Evolutionary conservation across 192 early-diverging fungal genomes (phyloP).

Genomic region (Linderina pennispora): DNA sequence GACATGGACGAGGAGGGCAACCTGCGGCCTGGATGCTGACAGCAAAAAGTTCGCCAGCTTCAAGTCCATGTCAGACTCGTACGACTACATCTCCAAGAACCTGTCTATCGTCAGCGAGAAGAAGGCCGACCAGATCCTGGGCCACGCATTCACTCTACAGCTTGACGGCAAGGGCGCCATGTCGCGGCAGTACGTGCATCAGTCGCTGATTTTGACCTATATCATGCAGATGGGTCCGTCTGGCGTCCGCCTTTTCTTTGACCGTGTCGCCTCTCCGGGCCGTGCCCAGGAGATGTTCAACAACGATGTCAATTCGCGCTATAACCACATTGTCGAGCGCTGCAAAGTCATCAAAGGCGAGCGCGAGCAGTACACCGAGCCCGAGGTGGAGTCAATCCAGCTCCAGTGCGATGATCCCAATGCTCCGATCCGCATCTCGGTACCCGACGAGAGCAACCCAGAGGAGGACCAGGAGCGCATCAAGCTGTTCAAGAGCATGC

Average conservation of each 20-base stretch:
- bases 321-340: slow-evolving; percentile 70
- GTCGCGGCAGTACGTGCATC: slow-evolving; percentile 71
- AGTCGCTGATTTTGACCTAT: slow-evolving; percentile 82
- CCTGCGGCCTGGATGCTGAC: slow-evolving; percentile 47
- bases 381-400: slow-evolving; percentile 61
- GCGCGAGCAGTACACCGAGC: slow-evolving; percentile 40
- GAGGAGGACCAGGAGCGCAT: slow-evolving; percentile 53
- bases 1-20: slow-evolving; percentile 57
- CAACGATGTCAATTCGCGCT: slow-evolving; percentile 81
- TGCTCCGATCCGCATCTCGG: slow-evolving; percentile 61
- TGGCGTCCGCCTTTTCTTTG: slow-evolving; percentile 81
- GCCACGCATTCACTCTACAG: slow-evolving; percentile 73
- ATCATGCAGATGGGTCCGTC: slow-evolving; percentile 73
- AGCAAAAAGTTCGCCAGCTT: slow-evolving; percentile 55
- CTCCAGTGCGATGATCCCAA: slow-evolving; percentile 65
- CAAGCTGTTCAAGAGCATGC: slow-evolving; percentile 66
- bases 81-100: slow-evolving; percentile 63
- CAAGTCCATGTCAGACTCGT: slow-evolving; percentile 53
- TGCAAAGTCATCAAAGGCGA: slow-evolving; percentile 60
- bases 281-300: slow-evolving; percentile 72
- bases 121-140: slow-evolving; percentile 78
- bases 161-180: slow-evolving; percentile 62
- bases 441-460: slow-evolving; percentile 50
- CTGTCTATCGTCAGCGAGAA: slow-evolving; percentile 62
- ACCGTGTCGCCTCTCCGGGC: slow-evolving; percentile 50